Evolutionary conservation across 2,329 filamentous ascomycete genomes (phyloP), one percentile per base, ranked within the genome.

Genomic region (Chrysoporthe deuterocubensis): DNA sequence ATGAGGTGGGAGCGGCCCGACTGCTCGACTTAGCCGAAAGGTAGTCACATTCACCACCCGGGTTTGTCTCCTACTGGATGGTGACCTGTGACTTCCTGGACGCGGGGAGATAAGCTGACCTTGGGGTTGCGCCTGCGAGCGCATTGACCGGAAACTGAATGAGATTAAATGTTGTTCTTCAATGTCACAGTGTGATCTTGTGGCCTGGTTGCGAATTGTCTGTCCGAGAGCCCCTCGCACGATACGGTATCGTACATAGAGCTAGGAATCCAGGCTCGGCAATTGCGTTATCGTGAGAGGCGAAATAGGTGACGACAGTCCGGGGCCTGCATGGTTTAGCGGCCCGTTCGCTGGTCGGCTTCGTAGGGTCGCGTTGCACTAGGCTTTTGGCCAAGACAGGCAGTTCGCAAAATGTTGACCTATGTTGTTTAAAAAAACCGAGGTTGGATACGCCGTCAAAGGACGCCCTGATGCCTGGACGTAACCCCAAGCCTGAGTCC

Each of bases 1-100:
- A 11, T 37, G 62, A 44, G 40, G 9, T 58, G 42, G 13, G 54
- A 58, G 52, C 62, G 62, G 62, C 62, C 62, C 62, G 62, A 65
- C 48, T 18, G 8, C 44, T 58, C 13, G 16, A 26, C 7, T 40
- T 44, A 59, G 62, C 40, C 62, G 40, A 57, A 40, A 21, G 26
- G 16, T 14, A 8, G n/a, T 21, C 62, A 42, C 34, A 8, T 42
- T 21, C 34, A 32, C 4, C 16, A 32, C 34, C 7, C 6, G 46
- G 21, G 43, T 32, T 48, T 54, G 48, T 26, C 14, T 44, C 21
- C 42, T 37, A 48, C 13, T 46, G n/a, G n/a, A 21, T 34, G 26
- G 26, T 61, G 58, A 40, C n/a, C 26, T 32, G 43, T 61, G 42
- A 5, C 32, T 26, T 18, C 42, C 13, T 34, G 21, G 14, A n/a